These are phyloP conservation scores for Pythium vanterpoolii DNA, from an alignment of 352 stramenopile genomes.

Conservation along the genomic window DNA sequence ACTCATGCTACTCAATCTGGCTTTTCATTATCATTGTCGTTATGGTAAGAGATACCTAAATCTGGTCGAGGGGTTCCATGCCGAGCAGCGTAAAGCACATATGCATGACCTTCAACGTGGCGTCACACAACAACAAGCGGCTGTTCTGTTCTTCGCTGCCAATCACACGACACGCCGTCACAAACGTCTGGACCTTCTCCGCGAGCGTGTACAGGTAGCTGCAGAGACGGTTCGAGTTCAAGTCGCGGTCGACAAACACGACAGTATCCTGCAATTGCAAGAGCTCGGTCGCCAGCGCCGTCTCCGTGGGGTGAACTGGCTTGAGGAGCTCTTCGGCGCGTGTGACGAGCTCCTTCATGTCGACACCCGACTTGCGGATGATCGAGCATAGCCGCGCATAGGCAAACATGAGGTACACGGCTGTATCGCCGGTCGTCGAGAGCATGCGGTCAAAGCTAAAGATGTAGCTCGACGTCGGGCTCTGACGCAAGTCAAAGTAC, in stretches of 20 bases:
- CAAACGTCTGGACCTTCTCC: constrained; percentile 97
- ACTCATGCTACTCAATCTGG: not conserved
- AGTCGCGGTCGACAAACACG: constrained; percentile 91
- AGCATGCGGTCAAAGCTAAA: constrained; percentile 99
- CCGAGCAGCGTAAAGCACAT: constrained; percentile 92
- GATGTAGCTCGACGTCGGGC: constrained; percentile 97
- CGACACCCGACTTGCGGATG: constrained; percentile 91
- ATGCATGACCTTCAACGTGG: constrained; percentile 94
- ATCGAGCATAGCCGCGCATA: constrained; percentile 98
- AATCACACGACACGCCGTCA: constrained; percentile 97
- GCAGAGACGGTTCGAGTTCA: constrained; percentile 97
- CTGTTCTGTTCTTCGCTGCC: constrained; percentile 93
- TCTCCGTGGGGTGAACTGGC: constrained; percentile 80
- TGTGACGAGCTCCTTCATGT: constrained; percentile 67
- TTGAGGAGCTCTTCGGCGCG: constrained; percentile 56
- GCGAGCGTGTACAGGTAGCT: constrained; percentile 97
- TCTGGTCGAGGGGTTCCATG: constrained; percentile 92
- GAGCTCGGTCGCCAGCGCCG: constrained; percentile 93
- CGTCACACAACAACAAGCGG: constrained; percentile 95
- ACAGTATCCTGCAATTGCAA: constrained; percentile 96
- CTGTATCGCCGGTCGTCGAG: constrained; percentile 98
- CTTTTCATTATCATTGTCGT: constrained; percentile 3
- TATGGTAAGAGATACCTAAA: constrained; percentile 87
- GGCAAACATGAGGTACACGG: constrained; percentile 99
- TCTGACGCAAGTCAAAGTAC: constrained; percentile 99